A percentile compares a stretch with the other conserved stretches of the same genome.
phyloP scores from a whole-genome alignment of 371 early-diverging fungal genomes.

The Gilbertella persicaria region DNA sequence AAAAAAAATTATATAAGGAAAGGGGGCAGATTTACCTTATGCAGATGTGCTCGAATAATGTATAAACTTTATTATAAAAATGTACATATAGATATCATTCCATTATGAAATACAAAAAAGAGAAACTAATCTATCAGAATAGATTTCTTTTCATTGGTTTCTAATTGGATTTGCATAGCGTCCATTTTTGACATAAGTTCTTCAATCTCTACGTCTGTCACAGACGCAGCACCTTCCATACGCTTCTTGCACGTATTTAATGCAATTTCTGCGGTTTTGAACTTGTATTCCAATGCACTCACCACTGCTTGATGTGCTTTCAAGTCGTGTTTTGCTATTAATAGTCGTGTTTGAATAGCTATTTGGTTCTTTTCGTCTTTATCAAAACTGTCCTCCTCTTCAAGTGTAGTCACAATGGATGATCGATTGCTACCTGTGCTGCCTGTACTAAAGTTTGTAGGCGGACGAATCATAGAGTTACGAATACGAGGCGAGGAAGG shows the following conservation, averaged over 20 bases:
- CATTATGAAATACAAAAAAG: too few species aligned
- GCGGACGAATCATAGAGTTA: constrained; percentile 19
- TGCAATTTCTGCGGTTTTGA: constrained; percentile 11
- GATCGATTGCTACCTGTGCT: not conserved
- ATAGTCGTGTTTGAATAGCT: constrained; percentile 12
- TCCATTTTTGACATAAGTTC: constrained; percentile 29
- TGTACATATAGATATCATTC: too few species aligned
- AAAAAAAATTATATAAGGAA: too few species aligned
- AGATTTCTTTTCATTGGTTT: constrained; percentile 14
- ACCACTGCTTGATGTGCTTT: constrained; percentile 7
- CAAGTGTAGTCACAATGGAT: not conserved
- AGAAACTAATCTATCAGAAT: too few species aligned
- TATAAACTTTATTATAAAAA: too few species aligned
- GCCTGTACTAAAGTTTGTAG: constrained; percentile 8
- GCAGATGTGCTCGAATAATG: too few species aligned
- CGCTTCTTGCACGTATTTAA: constrained; percentile 10
- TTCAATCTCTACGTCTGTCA: constrained; percentile 26
- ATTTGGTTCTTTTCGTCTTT: constrained; percentile 20
- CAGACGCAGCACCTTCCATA: constrained; percentile 9
- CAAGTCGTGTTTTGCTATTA: constrained; percentile 20
- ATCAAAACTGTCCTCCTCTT: not conserved
- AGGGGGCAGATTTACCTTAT: too few species aligned
- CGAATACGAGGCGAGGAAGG: constrained; percentile 5
- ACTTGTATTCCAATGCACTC: constrained; percentile 16
- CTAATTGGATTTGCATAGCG: constrained; percentile 27